Percentiles rank a stretch among this genome's conserved stretches.
phyloP scores from a whole-genome alignment of 768 basidiomycete genomes.

The Boletus tomentosulus region DNA sequence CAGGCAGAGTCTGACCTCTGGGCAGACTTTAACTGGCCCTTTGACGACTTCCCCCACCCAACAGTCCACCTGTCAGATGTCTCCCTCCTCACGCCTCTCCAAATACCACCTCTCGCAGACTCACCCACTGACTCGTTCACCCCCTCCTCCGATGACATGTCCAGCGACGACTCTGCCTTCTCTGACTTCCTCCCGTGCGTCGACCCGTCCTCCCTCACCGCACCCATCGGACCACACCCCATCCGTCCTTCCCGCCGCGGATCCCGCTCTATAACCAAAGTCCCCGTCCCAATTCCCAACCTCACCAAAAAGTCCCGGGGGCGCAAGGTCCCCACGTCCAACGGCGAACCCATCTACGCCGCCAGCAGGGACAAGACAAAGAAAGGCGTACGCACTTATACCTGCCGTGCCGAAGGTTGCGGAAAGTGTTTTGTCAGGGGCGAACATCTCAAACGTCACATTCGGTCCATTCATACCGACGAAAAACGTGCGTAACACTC shows the following conservation, averaged over 20 bases:
- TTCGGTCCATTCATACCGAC: slow-evolving; percentile 75
- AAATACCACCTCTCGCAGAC: slow-evolving; percentile 3
- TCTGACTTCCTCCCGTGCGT: slow-evolving; percentile 18
- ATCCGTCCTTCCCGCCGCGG: slow-evolving; percentile 20
- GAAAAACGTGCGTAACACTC: slow-evolving; percentile 67
- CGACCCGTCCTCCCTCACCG: slow-evolving; percentile 10
- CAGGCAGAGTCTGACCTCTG: not conserved
- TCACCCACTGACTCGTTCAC: slow-evolving; percentile 3
- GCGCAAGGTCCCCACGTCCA: slow-evolving; percentile 43
- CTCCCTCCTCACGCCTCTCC: not conserved
- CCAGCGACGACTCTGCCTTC: slow-evolving; percentile 19
- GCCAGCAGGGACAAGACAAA: slow-evolving; percentile 31
- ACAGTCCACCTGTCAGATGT: slow-evolving; percentile 27
- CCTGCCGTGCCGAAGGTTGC: slow-evolving; percentile 68
- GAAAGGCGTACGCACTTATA: slow-evolving; percentile 44
- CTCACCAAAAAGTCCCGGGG: slow-evolving; percentile 49
- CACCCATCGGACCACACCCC: too few relatives aligned
- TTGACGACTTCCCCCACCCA: slow-evolving; percentile 6
- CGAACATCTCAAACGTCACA: slow-evolving; percentile 82
- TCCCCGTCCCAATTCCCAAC: slow-evolving; percentile 46
- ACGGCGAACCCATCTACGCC: slow-evolving; percentile 17
- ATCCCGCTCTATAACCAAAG: slow-evolving; percentile 22
- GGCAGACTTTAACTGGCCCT: not conserved
- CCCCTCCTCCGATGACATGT: slow-evolving; percentile 14
- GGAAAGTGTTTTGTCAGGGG: slow-evolving; percentile 75